Percentiles rank a stretch among this genome's conserved stretches.
phyloP scores from a whole-genome alignment of 768 basidiomycete species.

The Pisolithus marmoratus region DNA sequence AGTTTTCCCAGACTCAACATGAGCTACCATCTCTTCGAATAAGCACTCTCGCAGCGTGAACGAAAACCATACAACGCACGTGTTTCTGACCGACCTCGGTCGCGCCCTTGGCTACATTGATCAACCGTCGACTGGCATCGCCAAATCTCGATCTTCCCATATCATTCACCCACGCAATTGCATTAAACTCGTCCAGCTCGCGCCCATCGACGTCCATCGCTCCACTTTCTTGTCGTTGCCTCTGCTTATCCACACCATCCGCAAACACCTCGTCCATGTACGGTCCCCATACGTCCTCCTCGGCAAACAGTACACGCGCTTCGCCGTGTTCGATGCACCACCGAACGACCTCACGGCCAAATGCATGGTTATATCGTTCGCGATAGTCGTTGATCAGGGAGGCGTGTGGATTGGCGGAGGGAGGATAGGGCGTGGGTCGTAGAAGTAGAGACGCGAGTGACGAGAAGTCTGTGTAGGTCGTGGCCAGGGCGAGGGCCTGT shows the following conservation, averaged over 20 bases:
- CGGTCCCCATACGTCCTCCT: conserved; percentile 53
- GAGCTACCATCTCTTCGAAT: conserved; percentile 44
- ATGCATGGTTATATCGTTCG: conserved; percentile 72
- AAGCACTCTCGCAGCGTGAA: background rate
- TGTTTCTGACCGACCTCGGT: conserved; percentile 66
- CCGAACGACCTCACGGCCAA: conserved; percentile 83
- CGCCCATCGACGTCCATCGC: conserved; percentile 29
- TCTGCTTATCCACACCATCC: conserved; percentile 11
- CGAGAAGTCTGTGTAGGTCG: conserved; percentile 80
- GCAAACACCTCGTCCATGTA: conserved; percentile 72
- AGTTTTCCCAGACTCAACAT: conserved; percentile 91
- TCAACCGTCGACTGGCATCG: conserved; percentile 57
- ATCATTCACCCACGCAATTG: conserved; percentile 86
- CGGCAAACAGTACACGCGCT: conserved; percentile 74
- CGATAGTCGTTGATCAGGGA: conserved; percentile 66
- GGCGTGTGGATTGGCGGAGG: conserved; percentile 58
- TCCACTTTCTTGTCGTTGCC: conserved; percentile 20
- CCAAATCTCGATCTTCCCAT: conserved; percentile 63
- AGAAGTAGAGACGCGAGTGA: conserved; percentile 84
- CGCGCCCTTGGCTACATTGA: conserved; percentile 54
- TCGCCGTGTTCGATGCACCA: conserved; percentile 93
- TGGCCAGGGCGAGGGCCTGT: conserved; percentile 78
- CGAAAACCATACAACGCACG: conserved; percentile 36
- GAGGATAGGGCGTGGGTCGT: conserved; percentile 55
- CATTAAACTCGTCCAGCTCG: conserved; percentile 38